These are phyloP conservation scores for Fusarium nisikadoi DNA, from an alignment of 2,329 filamentous ascomycete species.

Conservation along the genomic window DNA sequence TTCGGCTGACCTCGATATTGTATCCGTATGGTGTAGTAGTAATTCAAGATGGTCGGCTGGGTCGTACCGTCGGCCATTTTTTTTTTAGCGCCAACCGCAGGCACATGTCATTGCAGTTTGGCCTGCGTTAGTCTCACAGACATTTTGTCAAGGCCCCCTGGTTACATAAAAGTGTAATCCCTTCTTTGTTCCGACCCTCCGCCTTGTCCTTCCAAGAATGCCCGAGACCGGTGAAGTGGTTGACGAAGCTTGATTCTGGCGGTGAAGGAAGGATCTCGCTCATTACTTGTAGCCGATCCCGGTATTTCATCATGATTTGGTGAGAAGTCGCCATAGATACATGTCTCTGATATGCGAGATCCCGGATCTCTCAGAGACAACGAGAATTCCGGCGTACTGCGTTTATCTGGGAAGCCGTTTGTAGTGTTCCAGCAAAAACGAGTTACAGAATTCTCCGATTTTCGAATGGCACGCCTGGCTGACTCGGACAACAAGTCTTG, in stretches of 20 bases:
- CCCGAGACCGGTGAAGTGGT: constrained; percentile 8
- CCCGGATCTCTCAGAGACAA: not conserved
- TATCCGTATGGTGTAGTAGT: not conserved
- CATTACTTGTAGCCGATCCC: not conserved
- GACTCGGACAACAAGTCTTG: constrained; percentile 26
- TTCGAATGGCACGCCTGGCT: constrained; percentile 3
- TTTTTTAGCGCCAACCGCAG: constrained; percentile 34
- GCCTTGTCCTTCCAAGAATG: constrained; percentile 1
- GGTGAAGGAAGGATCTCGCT: constrained; percentile 17
- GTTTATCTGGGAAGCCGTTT: not conserved
- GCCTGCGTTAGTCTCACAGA: constrained; percentile 33
- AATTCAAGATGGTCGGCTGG: constrained; percentile 1
- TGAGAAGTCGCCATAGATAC: constrained; percentile 13
- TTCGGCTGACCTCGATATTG: constrained; percentile 1
- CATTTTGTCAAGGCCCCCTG: constrained; percentile 22
- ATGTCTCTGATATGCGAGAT: not conserved
- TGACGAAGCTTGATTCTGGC: constrained; percentile 12
- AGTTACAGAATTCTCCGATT: constrained; percentile 4
- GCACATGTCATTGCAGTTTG: constrained; percentile 28
- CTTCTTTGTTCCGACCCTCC: constrained; percentile 11
- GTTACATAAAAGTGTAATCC: constrained; percentile 15
- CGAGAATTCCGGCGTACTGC: not conserved
- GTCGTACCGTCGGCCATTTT: constrained; percentile 23
- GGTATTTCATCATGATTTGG: constrained; percentile 16
- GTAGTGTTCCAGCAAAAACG: not conserved